phyloP scores from a whole-genome alignment of 176 grass and related monocot genomes.

The Zea luxurians region DNA sequence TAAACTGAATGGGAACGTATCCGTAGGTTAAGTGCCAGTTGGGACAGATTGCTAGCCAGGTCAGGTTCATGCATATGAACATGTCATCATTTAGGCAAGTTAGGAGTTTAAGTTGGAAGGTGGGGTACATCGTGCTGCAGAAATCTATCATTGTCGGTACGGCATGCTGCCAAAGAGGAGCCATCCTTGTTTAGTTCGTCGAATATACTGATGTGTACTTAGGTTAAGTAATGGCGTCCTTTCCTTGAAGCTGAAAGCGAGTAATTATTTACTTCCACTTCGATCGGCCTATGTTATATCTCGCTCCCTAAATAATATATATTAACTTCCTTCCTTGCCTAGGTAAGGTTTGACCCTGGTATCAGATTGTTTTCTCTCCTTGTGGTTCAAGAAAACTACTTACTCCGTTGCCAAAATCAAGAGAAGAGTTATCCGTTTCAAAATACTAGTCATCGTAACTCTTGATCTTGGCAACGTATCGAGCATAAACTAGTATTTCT shows the following conservation, averaged over 20 bases:
- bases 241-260: background rate
- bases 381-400: too few species aligned
- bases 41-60: background rate
- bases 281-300: background rate
- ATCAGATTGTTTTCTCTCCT: background rate
- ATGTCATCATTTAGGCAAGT: background rate
- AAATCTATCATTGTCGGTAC: slow-evolving; percentile 10
- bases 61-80: slow-evolving; percentile 32
- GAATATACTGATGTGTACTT: background rate
- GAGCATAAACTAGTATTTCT: too few species aligned
- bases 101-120: background rate
- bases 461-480: too few species aligned
- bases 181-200: background rate
- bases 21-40: slow-evolving; percentile 7
- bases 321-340: background rate
- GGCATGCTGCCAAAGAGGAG: background rate
- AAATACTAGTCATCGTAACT: too few species aligned
- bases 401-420: too few species aligned
- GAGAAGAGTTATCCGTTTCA: too few species aligned
- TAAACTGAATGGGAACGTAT: slow-evolving; percentile 1
- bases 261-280: background rate
- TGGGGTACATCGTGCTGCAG: background rate
- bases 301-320: background rate
- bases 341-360: background rate
- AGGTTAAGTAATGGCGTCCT: slow-evolving; percentile 3